Conservation (phyloP, 129 eudicot species). For the Lonicera japonica region DNA sequence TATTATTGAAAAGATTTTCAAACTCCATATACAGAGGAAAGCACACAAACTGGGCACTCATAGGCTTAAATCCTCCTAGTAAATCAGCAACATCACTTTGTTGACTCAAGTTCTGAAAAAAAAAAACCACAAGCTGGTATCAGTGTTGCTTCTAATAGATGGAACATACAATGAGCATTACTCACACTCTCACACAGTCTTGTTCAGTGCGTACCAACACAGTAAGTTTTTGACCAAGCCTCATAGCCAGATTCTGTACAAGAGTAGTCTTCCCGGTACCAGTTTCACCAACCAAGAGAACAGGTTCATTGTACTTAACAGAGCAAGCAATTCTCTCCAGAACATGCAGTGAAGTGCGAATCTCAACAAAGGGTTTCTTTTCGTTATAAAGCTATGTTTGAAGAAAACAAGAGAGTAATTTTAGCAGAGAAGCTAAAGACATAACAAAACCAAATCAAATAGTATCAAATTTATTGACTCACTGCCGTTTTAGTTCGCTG, state of each 20-base stretch:
- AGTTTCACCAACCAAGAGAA: constrained; percentile 96
- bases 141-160: background rate
- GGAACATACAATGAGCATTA: background rate
- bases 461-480: constrained; percentile 19
- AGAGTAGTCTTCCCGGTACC: constrained; percentile 97
- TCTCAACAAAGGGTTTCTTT: constrained; percentile 67
- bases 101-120: constrained; percentile 86
- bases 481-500: constrained; percentile 34
- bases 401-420: background rate
- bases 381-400: constrained; percentile 21
- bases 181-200: constrained; percentile 6
- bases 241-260: constrained; percentile 76
- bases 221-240: constrained; percentile 84
- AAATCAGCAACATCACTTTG: constrained; percentile 95
- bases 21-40: constrained; percentile 77
- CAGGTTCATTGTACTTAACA: constrained; percentile 79
- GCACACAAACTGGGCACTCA: constrained; percentile 66
- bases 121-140: constrained; percentile 8
- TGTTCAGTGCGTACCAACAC: constrained; percentile 66
- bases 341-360: constrained; percentile 59
- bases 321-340: constrained; percentile 88
- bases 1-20: constrained; percentile 41
- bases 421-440: constrained; percentile 13
- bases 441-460: background rate
- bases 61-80: constrained; percentile 86